phyloP scores from a whole-genome alignment of 192 early-diverging fungal species.

The Backusella australiensis region DNA sequence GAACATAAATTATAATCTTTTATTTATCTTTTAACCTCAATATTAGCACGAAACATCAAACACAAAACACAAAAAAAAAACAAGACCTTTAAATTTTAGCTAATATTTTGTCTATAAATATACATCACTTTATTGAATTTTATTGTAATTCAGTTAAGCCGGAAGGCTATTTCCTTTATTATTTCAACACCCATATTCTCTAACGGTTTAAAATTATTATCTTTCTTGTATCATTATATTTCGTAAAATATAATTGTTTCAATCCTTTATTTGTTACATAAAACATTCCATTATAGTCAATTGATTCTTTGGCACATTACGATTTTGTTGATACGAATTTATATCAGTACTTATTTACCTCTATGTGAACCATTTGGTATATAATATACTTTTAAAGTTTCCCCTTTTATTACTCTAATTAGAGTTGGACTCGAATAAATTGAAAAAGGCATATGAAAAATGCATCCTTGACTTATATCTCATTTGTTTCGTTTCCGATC shows the following conservation, averaged over 20 bases:
- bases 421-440: background rate
- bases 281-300: background rate
- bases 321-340: background rate
- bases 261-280: background rate
- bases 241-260: background rate
- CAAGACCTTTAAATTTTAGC: background rate
- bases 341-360: background rate
- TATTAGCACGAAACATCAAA: background rate
- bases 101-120: background rate
- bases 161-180: background rate
- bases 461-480: background rate
- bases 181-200: background rate
- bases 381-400: too few species aligned
- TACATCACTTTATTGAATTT: background rate
- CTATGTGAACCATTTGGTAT: too few species aligned
- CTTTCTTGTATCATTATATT: background rate
- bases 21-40: background rate
- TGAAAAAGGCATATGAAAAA: background rate
- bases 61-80: background rate
- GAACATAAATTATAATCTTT: background rate
- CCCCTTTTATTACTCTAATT: background rate
- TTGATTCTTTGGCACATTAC: background rate
- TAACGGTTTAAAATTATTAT: background rate
- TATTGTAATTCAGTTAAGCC: background rate
- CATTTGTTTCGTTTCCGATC: background rate